A percentile compares a stretch with the other conserved stretches of the same genome.
Evolutionary conservation across 2,329 filamentous ascomycete genomes (phyloP).

Genomic region (Trichoderma simmonsii): DNA sequence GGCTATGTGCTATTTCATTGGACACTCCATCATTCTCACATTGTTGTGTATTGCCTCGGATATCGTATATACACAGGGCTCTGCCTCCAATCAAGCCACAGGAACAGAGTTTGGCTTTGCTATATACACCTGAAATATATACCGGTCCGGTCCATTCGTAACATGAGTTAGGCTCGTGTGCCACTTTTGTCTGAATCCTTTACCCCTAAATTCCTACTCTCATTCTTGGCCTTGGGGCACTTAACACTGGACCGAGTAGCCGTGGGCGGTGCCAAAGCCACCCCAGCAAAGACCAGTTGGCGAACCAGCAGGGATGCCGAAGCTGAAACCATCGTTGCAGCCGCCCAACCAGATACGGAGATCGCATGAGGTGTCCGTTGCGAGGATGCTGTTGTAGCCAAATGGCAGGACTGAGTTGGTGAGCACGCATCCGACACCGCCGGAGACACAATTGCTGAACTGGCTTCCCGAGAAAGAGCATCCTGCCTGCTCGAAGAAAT

Average conservation of each 20-base stretch:
- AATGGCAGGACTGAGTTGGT: not conserved
- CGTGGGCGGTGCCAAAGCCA: not conserved
- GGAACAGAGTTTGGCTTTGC: not conserved
- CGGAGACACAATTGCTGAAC: not conserved
- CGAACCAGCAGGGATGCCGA: not conserved
- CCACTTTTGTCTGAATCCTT: not conserved
- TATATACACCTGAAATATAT: not conserved
- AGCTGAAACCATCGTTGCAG: not conserved
- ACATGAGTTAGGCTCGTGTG: not conserved
- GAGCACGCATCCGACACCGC: not conserved
- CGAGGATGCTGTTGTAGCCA: not conserved
- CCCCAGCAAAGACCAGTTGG: not conserved
- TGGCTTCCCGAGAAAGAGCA: not conserved
- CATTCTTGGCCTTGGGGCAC: not conserved
- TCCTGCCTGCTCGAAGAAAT: not conserved
- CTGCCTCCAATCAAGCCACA: not conserved
- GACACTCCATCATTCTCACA: not conserved
- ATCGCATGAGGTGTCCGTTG: not conserved
- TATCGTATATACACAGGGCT: not conserved
- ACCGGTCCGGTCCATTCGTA: not conserved
- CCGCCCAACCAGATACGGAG: not conserved
- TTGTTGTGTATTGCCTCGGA: not conserved
- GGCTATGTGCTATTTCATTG: not conserved
- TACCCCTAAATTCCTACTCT: not conserved
- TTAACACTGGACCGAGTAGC: not conserved